These are phyloP conservation scores for Toxicodendron radicans DNA, from an alignment of 345 rosid species.

Conservation along the genomic window DNA sequence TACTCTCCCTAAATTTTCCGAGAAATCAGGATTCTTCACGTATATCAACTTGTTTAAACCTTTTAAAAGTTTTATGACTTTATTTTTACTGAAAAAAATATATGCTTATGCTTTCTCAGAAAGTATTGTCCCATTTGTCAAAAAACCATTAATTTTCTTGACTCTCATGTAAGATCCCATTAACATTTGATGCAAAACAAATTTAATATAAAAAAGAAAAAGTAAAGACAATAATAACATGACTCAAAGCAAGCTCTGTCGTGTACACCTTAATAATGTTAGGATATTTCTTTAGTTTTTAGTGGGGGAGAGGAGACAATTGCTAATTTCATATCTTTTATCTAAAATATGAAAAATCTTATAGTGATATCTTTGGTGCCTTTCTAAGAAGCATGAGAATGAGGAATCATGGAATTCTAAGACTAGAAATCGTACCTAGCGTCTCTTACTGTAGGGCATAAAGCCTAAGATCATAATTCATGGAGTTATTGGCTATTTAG, in stretches of 20 bases:
- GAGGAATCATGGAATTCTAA: neutral
- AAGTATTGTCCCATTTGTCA: neutral
- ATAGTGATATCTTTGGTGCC: constrained; percentile 4
- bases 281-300: neutral
- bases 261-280: neutral
- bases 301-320: neutral
- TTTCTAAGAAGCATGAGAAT: constrained; percentile 16
- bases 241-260: neutral
- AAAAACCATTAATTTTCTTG: constrained; percentile 5
- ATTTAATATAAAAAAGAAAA: too few species aligned
- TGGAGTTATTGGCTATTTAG: neutral
- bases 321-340: neutral
- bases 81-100: neutral
- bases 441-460: neutral
- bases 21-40: neutral
- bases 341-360: too few species aligned
- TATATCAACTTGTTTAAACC: neutral
- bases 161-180: neutral
- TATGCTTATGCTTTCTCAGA: constrained; percentile 2
- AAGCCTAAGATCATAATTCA: constrained; percentile 21
- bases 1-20: neutral
- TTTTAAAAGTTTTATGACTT: neutral
- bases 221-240: neutral
- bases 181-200: neutral
- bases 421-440: neutral